Conservation (phyloP, 192 early-diverging fungal species). For the Oehlia diaphana region DNA sequence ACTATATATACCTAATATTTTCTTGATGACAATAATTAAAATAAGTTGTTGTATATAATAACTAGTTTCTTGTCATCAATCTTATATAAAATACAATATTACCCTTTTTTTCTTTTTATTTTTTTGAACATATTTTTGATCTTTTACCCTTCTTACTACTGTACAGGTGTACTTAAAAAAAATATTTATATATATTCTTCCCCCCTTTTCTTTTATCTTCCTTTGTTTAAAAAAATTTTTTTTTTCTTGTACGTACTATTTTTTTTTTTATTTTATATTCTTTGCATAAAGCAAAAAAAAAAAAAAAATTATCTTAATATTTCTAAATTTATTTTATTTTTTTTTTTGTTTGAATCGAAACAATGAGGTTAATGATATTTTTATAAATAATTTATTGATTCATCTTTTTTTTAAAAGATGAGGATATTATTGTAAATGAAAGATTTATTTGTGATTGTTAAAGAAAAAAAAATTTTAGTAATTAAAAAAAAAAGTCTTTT, state of each 20-base stretch:
- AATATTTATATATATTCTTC: conserved; percentile 4
- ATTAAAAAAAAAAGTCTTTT: too few species aligned
- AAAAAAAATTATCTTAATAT: too few species aligned
- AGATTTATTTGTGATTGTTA: too few species aligned
- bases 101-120: background rate
- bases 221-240: background rate
- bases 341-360: too few species aligned
- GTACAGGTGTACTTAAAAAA: conserved; percentile 7
- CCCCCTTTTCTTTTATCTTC: background rate
- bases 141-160: conserved; percentile 7
- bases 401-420: background rate
- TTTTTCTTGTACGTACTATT: background rate
- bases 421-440: too few species aligned
- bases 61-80: background rate
- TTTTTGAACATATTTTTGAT: conserved; percentile 24
- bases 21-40: background rate
- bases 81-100: conserved; percentile 7
- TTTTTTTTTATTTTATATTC: background rate
- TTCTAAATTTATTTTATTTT: too few species aligned
- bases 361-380: background rate
- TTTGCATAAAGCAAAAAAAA: background rate
- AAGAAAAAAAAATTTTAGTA: too few species aligned
- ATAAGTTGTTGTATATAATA: background rate
- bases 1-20: conserved; percentile 1
- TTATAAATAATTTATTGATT: background rate